Conservation (phyloP, 148 eudicot species). For the Camellia japonica region DNA sequence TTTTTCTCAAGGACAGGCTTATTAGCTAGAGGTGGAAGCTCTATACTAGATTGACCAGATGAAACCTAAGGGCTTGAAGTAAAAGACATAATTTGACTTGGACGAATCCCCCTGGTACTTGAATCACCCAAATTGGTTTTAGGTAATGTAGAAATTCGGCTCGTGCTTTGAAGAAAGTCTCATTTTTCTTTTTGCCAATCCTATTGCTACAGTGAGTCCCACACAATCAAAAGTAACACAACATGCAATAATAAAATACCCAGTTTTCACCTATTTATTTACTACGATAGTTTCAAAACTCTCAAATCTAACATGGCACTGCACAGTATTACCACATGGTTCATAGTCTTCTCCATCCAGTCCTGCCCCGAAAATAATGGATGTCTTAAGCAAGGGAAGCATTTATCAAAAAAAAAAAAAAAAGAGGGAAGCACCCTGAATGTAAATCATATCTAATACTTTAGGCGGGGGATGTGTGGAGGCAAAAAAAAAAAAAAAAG, state of each 20-base stretch:
- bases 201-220: slow-evolving; percentile 36
- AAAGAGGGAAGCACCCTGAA: not conserved
- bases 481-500: too few species aligned
- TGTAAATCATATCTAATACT: not conserved
- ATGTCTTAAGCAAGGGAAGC: not conserved
- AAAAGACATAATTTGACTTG: slow-evolving; percentile 53
- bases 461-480: not conserved
- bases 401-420: too few species aligned
- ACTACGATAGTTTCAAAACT: too few species aligned
- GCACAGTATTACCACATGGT: too few species aligned
- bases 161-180: slow-evolving; percentile 80
- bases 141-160: slow-evolving; percentile 51
- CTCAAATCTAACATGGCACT: too few species aligned
- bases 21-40: slow-evolving; percentile 48
- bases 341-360: not conserved
- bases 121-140: too few species aligned
- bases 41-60: slow-evolving; percentile 60
- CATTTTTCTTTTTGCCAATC: slow-evolving; percentile 92
- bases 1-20: too few species aligned
- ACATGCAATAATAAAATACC: slow-evolving; percentile 9
- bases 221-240: slow-evolving; percentile 1
- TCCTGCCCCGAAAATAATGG: not conserved
- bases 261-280: too few species aligned
- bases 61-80: slow-evolving; percentile 53
- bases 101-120: too few species aligned